Evolutionary conservation across 1,284 basidiomycete genomes (phyloP).

Genomic region (Phylloboletellus chloephorus): DNA sequence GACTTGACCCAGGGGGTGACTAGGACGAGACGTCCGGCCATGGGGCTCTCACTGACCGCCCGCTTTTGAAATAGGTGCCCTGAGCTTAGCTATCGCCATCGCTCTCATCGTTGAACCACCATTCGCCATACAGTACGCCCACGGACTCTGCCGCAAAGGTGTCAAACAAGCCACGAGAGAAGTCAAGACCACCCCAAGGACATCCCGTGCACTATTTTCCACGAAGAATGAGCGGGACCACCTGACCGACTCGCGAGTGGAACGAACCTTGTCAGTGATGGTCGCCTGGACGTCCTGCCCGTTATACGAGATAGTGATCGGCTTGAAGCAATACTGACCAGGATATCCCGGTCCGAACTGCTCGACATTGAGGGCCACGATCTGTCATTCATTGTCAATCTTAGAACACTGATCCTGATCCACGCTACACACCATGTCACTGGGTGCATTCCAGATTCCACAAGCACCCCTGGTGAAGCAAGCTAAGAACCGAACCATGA

Average conservation of each 20-base stretch:
- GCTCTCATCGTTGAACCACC: conserved; percentile 45
- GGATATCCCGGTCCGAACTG: conserved; percentile 55
- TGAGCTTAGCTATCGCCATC: conserved; percentile 8
- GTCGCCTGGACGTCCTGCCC: conserved; percentile 55
- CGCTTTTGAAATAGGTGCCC: neutral
- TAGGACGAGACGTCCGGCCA: neutral
- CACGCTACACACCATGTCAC: conserved; percentile 45
- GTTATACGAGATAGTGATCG: conserved; percentile 56
- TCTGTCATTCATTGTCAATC: conserved; percentile 30
- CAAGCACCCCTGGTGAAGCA: conserved; percentile 46
- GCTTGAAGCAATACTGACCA: conserved; percentile 55
- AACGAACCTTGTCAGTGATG: conserved; percentile 59
- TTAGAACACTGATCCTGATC: neutral
- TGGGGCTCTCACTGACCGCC: neutral
- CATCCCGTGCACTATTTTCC: conserved; percentile 61
- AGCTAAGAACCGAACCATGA: neutral
- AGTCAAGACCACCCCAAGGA: conserved; percentile 70
- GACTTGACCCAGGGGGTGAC: neutral
- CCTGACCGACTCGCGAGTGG: conserved; percentile 1
- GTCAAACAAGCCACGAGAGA: conserved; percentile 71
- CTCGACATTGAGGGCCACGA: conserved; percentile 42
- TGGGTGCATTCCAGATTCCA: conserved; percentile 39
- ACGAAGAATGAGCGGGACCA: conserved; percentile 2
- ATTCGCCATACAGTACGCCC: conserved; percentile 55
- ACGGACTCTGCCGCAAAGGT: conserved; percentile 42